Conservation (phyloP, 768 basidiomycete genomes). For the Boletus pseudo-olivaceus region DNA sequence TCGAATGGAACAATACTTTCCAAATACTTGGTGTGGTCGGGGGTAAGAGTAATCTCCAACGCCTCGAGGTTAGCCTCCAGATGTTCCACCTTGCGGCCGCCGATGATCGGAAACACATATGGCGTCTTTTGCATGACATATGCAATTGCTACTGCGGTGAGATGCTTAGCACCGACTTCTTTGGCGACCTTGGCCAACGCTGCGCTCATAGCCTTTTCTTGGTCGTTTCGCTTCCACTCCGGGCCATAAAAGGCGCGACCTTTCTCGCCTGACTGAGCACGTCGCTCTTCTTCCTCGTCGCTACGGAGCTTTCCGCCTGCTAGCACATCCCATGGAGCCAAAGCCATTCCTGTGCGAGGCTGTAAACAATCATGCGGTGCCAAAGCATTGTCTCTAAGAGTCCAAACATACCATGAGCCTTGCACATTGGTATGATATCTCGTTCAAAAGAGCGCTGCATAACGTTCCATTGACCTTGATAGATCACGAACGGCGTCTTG, state of each 20-base stretch:
- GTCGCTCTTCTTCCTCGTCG: slow-evolving; percentile 29
- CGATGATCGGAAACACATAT: slow-evolving; percentile 43
- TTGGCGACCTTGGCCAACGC: slow-evolving; percentile 39
- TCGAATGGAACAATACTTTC: slow-evolving; percentile 37
- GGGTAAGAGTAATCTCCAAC: slow-evolving; percentile 37
- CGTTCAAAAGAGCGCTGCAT: slow-evolving; percentile 47
- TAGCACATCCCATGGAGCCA: slow-evolving; percentile 38
- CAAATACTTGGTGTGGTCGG: slow-evolving; percentile 37
- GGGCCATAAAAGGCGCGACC: slow-evolving; percentile 31
- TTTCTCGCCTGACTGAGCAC: slow-evolving; percentile 31
- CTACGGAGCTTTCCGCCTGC: slow-evolving; percentile 27
- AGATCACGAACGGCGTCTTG: slow-evolving; percentile 49
- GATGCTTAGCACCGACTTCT: slow-evolving; percentile 36
- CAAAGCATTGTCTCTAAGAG: not conserved
- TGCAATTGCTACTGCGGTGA: slow-evolving; percentile 40
- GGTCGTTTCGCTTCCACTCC: slow-evolving; percentile 34
- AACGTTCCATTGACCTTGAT: slow-evolving; percentile 46
- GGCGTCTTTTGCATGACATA: slow-evolving; percentile 46
- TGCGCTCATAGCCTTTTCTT: slow-evolving; percentile 30
- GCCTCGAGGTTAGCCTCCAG: slow-evolving; percentile 42
- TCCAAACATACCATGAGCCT: slow-evolving; percentile 29
- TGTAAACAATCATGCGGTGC: not conserved
- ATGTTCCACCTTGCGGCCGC: slow-evolving; percentile 44
- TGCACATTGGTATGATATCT: slow-evolving; percentile 43
- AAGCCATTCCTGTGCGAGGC: slow-evolving; percentile 12